Percentiles rank a stretch among this genome's conserved stretches.
phyloP scores from a whole-genome alignment of 2,329 filamentous ascomycete genomes.

The Cladosporium sp. region DNA sequence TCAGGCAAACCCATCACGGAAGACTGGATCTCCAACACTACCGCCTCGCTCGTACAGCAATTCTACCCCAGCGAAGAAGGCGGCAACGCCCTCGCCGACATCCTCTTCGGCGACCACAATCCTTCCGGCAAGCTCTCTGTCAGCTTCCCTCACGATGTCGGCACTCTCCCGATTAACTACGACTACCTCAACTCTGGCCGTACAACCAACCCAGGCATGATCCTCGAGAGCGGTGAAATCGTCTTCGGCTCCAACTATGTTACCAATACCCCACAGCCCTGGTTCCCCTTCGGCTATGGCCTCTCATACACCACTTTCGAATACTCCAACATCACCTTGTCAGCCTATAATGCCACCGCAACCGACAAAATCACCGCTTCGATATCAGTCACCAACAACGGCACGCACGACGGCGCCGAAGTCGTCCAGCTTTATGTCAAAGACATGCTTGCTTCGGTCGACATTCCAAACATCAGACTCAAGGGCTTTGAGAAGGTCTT shows the following conservation, averaged over 20 bases:
- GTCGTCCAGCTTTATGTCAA: constrained; percentile 12
- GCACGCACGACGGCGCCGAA: constrained; percentile 10
- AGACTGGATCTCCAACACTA: constrained; percentile 64
- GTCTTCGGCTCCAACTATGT: constrained; percentile 64
- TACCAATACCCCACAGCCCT: constrained; percentile 54
- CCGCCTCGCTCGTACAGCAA: constrained; percentile 56
- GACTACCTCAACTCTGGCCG: constrained; percentile 67
- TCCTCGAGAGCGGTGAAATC: constrained; percentile 56
- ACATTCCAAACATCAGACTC: constrained; percentile 65
- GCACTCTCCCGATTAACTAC: constrained; percentile 66
- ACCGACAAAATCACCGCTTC: constrained; percentile 19
- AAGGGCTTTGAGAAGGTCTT: constrained; percentile 64
- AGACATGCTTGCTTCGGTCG: constrained; percentile 53
- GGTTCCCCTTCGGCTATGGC: constrained; percentile 75
- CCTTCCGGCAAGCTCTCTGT: constrained; percentile 72
- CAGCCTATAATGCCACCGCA: constrained; percentile 11
- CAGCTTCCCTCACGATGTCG: constrained; percentile 66
- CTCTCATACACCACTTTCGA: constrained; percentile 63
- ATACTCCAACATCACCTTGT: constrained; percentile 30
- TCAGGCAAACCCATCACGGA: constrained; percentile 70
- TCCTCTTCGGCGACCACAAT: constrained; percentile 69
- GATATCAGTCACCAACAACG: constrained; percentile 8
- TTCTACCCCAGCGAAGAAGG: constrained; percentile 64
- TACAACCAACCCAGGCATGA: constrained; percentile 49
- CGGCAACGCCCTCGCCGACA: constrained; percentile 73